phyloP scores from a whole-genome alignment of 805 yeast genomes.

The Spathaspora girioi region DNA sequence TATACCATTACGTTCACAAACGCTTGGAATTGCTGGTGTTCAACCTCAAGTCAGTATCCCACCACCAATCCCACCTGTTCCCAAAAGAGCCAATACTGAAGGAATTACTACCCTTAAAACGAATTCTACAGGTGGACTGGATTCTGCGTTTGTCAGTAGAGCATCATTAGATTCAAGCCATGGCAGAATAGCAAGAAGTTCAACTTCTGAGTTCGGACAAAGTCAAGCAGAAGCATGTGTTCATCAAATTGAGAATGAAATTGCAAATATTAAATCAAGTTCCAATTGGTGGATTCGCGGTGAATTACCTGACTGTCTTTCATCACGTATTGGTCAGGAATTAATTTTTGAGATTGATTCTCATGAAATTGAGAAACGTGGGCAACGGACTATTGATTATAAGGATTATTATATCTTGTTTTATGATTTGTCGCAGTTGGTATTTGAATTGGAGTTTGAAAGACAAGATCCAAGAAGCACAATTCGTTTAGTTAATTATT shows the following conservation, averaged over 20 bases:
- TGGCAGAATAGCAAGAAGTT: slow-evolving; percentile 10
- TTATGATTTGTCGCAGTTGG: slow-evolving; percentile 67
- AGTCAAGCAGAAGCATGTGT: slow-evolving; percentile 26
- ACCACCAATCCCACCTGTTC: slow-evolving; percentile 7
- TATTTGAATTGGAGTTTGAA: slow-evolving; percentile 57
- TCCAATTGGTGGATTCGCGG: slow-evolving; percentile 67
- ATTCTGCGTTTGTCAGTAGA: neutral
- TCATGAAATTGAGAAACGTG: slow-evolving; percentile 51
- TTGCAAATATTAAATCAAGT: slow-evolving; percentile 20
- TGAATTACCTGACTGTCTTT: slow-evolving; percentile 53
- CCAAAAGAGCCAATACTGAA: slow-evolving; percentile 2
- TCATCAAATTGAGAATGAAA: slow-evolving; percentile 25
- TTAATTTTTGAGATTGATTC: slow-evolving; percentile 66
- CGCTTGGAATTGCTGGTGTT: neutral
- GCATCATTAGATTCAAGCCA: slow-evolving; percentile 13
- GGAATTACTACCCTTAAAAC: slow-evolving; percentile 1
- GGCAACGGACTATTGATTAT: slow-evolving; percentile 43
- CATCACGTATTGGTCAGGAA: slow-evolving; percentile 41
- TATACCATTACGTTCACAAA: slow-evolving; percentile 7
- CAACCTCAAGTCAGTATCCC: slow-evolving; percentile 4
- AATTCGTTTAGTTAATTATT: slow-evolving; percentile 29
- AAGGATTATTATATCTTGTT: slow-evolving; percentile 71
- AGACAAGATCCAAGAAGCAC: slow-evolving; percentile 50
- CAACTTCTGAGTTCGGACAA: slow-evolving; percentile 14
- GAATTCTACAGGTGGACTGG: slow-evolving; percentile 4